phyloP scores from a whole-genome alignment of 2,329 filamentous ascomycete species.

The Paecilomyces dactylethromorphus region DNA sequence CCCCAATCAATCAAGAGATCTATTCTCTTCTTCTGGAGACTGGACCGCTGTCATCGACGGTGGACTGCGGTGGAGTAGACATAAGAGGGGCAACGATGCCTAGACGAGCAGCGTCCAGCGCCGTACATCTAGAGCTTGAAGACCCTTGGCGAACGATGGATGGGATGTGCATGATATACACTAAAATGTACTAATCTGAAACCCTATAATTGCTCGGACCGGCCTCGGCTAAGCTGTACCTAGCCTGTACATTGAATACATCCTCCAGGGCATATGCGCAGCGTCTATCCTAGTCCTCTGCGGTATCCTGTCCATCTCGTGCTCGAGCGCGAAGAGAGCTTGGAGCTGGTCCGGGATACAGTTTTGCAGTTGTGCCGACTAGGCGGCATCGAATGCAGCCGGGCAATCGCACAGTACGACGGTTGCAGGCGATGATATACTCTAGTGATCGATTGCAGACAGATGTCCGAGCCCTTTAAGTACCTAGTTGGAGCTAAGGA shows the following conservation, averaged over 20 bases:
- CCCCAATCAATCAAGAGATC: neutral
- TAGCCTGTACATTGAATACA: neutral
- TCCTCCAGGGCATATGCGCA: neutral
- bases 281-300: neutral
- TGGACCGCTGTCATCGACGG: neutral
- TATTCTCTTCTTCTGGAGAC: neutral
- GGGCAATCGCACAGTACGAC: neutral
- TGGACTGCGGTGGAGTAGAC: constrained; percentile 1
- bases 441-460: neutral
- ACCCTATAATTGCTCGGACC: neutral
- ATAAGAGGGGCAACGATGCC: neutral
- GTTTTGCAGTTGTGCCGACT: neutral
- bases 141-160: neutral
- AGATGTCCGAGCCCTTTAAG: neutral
- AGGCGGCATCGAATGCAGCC: neutral
- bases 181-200: constrained; percentile 1
- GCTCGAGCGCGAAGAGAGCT: neutral
- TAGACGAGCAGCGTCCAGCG: neutral
- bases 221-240: neutral
- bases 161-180: neutral
- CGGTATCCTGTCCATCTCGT: neutral
- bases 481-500: neutral
- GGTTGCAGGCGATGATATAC: neutral
- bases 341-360: neutral
- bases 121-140: constrained; percentile 3